Evolutionary conservation across 2,329 filamentous ascomycete species (phyloP).

Genomic region (Microdochium nivale): DNA sequence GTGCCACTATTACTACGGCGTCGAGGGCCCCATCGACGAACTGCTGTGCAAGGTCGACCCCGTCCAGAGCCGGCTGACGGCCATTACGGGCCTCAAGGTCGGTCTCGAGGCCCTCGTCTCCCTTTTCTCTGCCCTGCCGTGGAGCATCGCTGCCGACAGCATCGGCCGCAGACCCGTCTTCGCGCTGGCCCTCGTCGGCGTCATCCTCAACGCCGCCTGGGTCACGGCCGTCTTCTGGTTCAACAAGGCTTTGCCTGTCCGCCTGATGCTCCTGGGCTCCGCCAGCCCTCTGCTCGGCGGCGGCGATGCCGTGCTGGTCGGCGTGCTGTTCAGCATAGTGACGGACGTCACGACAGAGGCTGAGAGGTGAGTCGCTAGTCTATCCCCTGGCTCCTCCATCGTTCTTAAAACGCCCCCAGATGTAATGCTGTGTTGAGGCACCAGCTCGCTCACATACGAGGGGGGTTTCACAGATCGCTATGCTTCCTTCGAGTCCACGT

Average conservation of each 20-base stretch:
- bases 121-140: slow-evolving; percentile 26
- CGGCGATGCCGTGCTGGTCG: slow-evolving; percentile 20
- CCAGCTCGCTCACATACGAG: background rate
- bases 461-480: slow-evolving; percentile 19
- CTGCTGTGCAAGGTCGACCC: slow-evolving; percentile 22
- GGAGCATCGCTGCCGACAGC: slow-evolving; percentile 26
- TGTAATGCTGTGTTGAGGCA: too few relatives aligned
- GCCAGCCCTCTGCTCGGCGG: slow-evolving; percentile 23
- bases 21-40: slow-evolving; percentile 23
- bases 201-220: slow-evolving; percentile 15
- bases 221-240: slow-evolving; percentile 21
- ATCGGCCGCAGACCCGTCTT: slow-evolving; percentile 27
- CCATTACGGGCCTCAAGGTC: slow-evolving; percentile 20
- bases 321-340: slow-evolving; percentile 24
- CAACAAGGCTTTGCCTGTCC: slow-evolving; percentile 20
- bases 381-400: background rate
- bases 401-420: too few relatives aligned
- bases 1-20: slow-evolving; percentile 25
- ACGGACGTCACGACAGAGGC: slow-evolving; percentile 24
- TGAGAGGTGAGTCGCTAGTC: slow-evolving; percentile 16
- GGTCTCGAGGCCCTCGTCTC: slow-evolving; percentile 21
- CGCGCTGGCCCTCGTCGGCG: slow-evolving; percentile 19
- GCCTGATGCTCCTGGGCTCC: slow-evolving; percentile 24
- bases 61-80: slow-evolving; percentile 25
- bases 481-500: slow-evolving; percentile 43